These are phyloP conservation scores for Somion occarium DNA, from an alignment of 1,284 basidiomycete genomes.

Conservation along the genomic window DNA sequence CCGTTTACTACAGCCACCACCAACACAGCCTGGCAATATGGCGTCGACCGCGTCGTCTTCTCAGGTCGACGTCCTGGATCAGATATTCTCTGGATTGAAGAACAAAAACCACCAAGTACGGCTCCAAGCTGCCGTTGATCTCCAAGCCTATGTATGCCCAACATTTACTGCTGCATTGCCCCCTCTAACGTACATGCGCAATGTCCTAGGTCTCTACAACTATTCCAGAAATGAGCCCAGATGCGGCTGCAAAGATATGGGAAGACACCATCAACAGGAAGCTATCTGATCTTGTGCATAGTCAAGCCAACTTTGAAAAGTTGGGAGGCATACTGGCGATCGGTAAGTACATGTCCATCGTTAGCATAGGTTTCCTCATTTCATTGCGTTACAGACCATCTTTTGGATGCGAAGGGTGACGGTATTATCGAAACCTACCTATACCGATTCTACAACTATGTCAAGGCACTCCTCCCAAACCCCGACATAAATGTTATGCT, in stretches of 20 bases:
- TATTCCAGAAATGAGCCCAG: conserved; percentile 73
- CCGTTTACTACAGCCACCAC: background rate
- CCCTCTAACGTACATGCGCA: conserved; percentile 7
- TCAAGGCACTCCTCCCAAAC: conserved; percentile 81
- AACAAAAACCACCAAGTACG: conserved; percentile 60
- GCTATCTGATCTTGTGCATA: conserved; percentile 82
- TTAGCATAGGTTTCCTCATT: conserved; percentile 14
- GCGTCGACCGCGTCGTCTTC: conserved; percentile 48
- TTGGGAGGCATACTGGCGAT: conserved; percentile 83
- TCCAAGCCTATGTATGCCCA: conserved; percentile 65
- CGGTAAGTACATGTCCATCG: conserved; percentile 43
- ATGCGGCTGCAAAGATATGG: conserved; percentile 74
- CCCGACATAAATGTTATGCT: conserved; percentile 86
- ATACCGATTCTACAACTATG: conserved; percentile 89
- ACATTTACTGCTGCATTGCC: conserved; percentile 11
- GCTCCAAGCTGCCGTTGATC: conserved; percentile 57
- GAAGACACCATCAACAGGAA: conserved; percentile 76
- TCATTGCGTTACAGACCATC: conserved; percentile 45
- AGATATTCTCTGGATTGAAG: conserved; percentile 63
- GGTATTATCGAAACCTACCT: conserved; percentile 75
- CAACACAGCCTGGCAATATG: conserved; percentile 37
- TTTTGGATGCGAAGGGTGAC: conserved; percentile 67
- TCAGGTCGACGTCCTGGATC: conserved; percentile 56
- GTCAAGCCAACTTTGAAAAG: conserved; percentile 68
- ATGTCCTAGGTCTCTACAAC: conserved; percentile 56